phyloP scores from a whole-genome alignment of 768 basidiomycete species.

The Dacryopinax primogenitus region DNA sequence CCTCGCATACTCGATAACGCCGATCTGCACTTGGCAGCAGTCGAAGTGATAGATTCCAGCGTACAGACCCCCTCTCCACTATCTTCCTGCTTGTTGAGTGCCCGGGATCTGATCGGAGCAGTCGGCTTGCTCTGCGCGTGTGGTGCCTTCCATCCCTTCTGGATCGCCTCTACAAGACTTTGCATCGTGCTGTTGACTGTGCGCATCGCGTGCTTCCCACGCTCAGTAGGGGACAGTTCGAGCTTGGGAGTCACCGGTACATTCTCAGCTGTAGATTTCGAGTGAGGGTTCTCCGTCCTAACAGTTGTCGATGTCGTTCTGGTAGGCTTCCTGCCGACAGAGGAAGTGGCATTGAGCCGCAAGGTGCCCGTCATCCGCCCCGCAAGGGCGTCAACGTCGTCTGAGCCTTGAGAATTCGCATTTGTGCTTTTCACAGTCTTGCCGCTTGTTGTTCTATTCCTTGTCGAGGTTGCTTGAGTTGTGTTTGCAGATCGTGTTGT shows the following conservation, averaged over 20 bases:
- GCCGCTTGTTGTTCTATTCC: background rate
- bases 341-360: background rate
- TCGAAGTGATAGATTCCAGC: background rate
- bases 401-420: background rate
- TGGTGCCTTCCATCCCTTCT: conserved; percentile 48
- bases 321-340: background rate
- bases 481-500: background rate
- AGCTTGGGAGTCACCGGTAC: background rate
- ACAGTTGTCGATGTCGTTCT: background rate
- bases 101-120: background rate
- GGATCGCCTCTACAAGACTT: conserved; percentile 37
- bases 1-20: conserved; percentile 38
- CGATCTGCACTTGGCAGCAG: conserved; percentile 29
- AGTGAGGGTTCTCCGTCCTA: background rate
- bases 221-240: background rate
- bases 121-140: conserved; percentile 15
- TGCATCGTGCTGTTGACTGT: conserved; percentile 48
- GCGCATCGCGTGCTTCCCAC: conserved; percentile 13
- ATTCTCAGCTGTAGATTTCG: background rate
- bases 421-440: background rate
- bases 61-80: background rate
- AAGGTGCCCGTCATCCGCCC: background rate
- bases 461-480: background rate
- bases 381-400: background rate
- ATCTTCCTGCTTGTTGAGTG: background rate